Base-by-base conservation (phyloP, 768 basidiomycete genomes). In the Hirschioporus abietinus region DNA sequence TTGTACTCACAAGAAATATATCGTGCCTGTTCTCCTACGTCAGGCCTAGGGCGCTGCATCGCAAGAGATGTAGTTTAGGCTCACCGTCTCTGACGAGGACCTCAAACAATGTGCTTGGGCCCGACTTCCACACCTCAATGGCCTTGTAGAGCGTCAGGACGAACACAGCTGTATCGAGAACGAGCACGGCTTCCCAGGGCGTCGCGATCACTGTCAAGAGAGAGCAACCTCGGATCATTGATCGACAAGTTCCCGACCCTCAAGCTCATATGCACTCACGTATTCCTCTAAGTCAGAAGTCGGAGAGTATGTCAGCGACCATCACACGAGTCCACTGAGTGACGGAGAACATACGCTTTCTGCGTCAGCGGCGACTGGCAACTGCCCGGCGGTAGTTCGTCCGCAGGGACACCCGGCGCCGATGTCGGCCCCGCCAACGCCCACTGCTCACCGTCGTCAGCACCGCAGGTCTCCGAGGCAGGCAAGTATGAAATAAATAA, bases 141-240 rank as follows among this genome's bases (percentile, higher is more conserved):
- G 60, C 30, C 60, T 61, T 61, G 60, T 25, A 61, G 7, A 61
- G 60, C 15, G 60, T 61, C 30, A 61, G 30, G 17, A 61, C 9
- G 30, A 61, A 61, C 4, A 61, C 30, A 9, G 20, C 24, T 9
- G 25, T 3, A 15, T 61, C 60, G 1, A 61, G 4, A 15, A 61
- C 24, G 24, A 61, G 18, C 24, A 61, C 25, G 18, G 25, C 60
- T 9, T 15, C 23, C 60, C 60, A 61, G 12, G 60, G 25, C 9
- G 30, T 34, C 17, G 60, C 60, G 15, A 61, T 12, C 23, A 25
- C 60, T 61, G 17, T 18, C 7, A 20, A 7, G 20, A 27, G 20
- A 20, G 59, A 7, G 59, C 15, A 36, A 36, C 7, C 15, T 7
- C 7, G 35, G 35, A 7, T 7, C 7, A 36, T n/a, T n/a, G n/a